These are phyloP conservation scores for Aureobasidium sp. DNA, from an alignment of 2,329 filamentous ascomycete species.

Conservation along the genomic window DNA sequence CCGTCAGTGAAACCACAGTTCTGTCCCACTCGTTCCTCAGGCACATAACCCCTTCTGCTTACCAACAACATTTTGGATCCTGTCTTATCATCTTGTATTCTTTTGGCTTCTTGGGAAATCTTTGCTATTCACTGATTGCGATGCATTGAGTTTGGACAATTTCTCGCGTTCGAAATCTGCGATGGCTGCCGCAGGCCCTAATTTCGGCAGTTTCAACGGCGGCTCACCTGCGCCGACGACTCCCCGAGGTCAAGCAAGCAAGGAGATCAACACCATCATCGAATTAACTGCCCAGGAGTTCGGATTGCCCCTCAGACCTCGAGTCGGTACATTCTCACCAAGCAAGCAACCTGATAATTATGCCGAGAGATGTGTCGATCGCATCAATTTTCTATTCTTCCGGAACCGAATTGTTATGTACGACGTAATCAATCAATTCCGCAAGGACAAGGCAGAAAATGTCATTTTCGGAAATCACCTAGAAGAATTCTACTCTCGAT, in stretches of 20 bases:
- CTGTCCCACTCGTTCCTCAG: conserved; percentile 1
- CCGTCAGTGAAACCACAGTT: not conserved
- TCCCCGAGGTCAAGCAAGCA: conserved; percentile 14
- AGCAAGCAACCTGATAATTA: not conserved
- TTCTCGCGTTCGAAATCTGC: not conserved
- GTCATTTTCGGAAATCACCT: not conserved
- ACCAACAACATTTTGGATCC: not conserved
- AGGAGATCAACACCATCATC: conserved; percentile 14
- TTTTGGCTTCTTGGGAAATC: not conserved
- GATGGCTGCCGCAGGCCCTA: conserved; percentile 2
- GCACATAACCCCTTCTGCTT: not conserved
- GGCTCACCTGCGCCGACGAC: conserved; percentile 8
- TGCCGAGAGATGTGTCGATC: conserved; percentile 3
- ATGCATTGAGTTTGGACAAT: not conserved
- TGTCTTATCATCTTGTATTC: not conserved
- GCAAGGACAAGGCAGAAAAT: not conserved
- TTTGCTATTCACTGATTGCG: too few species aligned
- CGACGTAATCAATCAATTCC: conserved; percentile 14
- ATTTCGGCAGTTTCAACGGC: conserved; percentile 2
- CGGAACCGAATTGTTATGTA: conserved; percentile 11
- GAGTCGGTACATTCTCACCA: conserved; percentile 11
- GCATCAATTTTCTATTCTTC: conserved; percentile 18
- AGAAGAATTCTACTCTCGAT: not conserved
- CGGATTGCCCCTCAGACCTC: conserved; percentile 6
- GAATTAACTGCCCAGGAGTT: conserved; percentile 1